phyloP scores from a whole-genome alignment of 108 stramenopile species.

The Nannochloropsis gaditana region DNA sequence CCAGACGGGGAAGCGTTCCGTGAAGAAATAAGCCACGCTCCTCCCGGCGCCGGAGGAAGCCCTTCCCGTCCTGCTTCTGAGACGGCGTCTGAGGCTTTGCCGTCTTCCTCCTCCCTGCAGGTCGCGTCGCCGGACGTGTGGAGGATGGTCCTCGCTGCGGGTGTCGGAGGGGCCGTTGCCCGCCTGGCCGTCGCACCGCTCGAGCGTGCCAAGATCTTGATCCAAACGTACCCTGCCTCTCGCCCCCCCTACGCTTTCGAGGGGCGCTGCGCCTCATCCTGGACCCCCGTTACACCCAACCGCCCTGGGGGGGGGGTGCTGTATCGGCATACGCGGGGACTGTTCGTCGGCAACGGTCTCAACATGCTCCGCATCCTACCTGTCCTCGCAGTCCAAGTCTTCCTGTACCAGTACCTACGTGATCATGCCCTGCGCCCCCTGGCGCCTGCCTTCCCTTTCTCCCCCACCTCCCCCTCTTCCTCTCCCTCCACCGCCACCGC shows the following conservation, averaged over 20 bases:
- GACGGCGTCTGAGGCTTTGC: neutral
- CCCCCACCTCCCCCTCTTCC: slow-evolving; percentile 1
- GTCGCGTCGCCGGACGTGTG: neutral
- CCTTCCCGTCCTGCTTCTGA: no score
- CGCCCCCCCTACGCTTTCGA: neutral
- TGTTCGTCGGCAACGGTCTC: neutral
- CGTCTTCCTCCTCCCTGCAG: neutral
- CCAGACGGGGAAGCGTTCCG: no score
- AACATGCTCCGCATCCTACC: neutral
- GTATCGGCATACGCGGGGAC: neutral
- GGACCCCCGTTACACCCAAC: neutral
- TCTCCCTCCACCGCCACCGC: neutral
- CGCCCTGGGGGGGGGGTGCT: neutral
- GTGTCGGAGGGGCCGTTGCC: neutral
- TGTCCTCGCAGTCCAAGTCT: neutral
- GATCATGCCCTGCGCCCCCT: neutral
- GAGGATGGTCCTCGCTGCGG: neutral
- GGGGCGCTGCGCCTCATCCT: neutral
- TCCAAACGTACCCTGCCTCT: neutral
- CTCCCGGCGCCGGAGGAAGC: no score
- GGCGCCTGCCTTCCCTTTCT: neutral
- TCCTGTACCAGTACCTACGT: neutral
- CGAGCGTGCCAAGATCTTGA: neutral
- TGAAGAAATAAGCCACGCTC: no score
- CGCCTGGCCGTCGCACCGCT: slow-evolving; percentile 11